phyloP scores from a whole-genome alignment of 768 basidiomycete species.

The Mycena leptocephala region DNA sequence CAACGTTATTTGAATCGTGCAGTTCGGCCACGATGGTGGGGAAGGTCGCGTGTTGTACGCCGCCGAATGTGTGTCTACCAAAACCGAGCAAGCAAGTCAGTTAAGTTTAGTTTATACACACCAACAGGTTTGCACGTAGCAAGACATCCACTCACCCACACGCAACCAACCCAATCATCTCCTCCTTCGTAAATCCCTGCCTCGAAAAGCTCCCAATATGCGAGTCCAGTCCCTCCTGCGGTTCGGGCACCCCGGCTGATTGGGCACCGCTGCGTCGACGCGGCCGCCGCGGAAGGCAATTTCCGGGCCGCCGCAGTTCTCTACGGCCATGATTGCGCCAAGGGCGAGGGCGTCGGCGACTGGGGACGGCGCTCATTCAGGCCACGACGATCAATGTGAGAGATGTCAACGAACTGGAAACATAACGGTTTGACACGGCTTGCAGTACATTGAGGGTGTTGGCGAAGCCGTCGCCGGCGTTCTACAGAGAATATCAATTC shows the following conservation, averaged over 20 bases:
- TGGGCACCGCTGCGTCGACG: slow-evolving; percentile 3
- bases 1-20: not conserved
- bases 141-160: slow-evolving; percentile 5
- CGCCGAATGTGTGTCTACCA: slow-evolving; percentile 3
- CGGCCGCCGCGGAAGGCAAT: slow-evolving; percentile 15
- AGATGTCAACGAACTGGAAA: not conserved
- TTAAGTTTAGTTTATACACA: not conserved
- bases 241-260: not conserved
- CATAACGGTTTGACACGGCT: not conserved
- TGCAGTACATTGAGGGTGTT: not conserved
- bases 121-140: not conserved
- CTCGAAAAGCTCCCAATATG: not conserved
- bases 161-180: slow-evolving; percentile 15
- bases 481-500: not conserved
- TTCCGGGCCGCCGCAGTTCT: slow-evolving; percentile 5
- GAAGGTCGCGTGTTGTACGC: slow-evolving; percentile 11
- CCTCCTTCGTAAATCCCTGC: not conserved
- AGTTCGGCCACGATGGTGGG: slow-evolving; percentile 1
- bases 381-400: not conserved
- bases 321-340: not conserved
- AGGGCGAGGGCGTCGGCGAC: slow-evolving; percentile 1
- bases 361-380: not conserved
- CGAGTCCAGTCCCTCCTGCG: not conserved
- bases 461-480: slow-evolving; percentile 1
- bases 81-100: not conserved